Evolutionary conservation across 2,329 filamentous ascomycete species (phyloP).

Genomic region (Aspergillus alliaceus): DNA sequence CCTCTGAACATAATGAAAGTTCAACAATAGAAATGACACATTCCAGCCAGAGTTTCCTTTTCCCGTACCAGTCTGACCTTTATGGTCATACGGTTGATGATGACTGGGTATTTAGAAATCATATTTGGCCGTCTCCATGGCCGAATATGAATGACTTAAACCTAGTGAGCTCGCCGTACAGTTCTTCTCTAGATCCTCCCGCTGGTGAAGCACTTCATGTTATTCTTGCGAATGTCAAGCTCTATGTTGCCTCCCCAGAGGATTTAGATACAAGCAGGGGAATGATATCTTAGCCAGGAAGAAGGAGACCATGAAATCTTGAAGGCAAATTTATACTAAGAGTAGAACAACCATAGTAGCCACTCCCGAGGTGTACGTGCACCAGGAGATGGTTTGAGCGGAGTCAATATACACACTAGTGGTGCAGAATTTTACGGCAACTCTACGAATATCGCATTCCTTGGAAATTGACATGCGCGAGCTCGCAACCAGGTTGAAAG

Average conservation of each 20-base stretch:
- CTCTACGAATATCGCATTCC: constrained; percentile 28
- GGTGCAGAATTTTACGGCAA: constrained; percentile 30
- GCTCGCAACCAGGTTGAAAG: constrained; percentile 18
- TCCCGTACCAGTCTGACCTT: background rate
- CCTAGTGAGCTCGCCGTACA: background rate
- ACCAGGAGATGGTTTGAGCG: constrained; percentile 24
- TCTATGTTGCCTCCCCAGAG: constrained; percentile 1
- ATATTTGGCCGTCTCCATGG: constrained; percentile 14
- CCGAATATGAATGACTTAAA: constrained; percentile 8
- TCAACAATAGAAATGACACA: constrained; percentile 9
- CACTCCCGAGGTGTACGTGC: constrained; percentile 18
- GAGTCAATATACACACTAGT: constrained; percentile 27
- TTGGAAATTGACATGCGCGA: constrained; percentile 22
- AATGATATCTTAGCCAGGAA: constrained; percentile 3
- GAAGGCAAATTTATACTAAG: background rate
- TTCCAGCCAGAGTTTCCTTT: background rate
- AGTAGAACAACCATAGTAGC: background rate
- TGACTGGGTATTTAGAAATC: background rate
- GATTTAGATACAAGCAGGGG: background rate
- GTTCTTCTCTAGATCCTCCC: background rate
- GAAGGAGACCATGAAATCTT: background rate
- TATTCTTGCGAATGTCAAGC: background rate
- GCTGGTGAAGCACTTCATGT: background rate
- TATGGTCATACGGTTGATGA: background rate
- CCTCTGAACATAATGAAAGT: constrained; percentile 2